Base-by-base conservation (phyloP, 257 asterid genomes). In the Ocimum tenuiflorum region DNA sequence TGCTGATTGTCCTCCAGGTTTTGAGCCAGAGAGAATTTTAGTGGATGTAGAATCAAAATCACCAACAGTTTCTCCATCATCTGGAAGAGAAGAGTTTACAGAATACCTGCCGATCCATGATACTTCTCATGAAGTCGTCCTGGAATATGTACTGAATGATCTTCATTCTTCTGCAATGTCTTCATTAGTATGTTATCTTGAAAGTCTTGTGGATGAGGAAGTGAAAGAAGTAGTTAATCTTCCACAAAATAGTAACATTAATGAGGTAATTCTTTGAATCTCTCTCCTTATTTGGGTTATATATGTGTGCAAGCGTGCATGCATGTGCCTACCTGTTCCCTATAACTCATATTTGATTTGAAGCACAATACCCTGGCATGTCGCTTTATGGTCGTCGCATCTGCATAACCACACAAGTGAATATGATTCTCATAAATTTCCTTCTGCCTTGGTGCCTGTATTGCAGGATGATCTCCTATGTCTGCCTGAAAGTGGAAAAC, bases 1-100 rank as follows among this genome's bases (percentile, higher is more conserved):
- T 76, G 75, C 67, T 58, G 95, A 84, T 63, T 84, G 77, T 27
- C 97, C 97, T 67, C 97, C 97, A 15, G 99, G 96, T 68, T 92
- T 87, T 75, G 91, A 73, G 70, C 79, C 74, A 36, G 62, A 49
- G 61, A 67, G 69, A 74, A 78, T 31, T 69, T 54, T 64, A 8
- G 71, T 60, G 70, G 83, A 81, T 46, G 55, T 71, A 36, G 64
- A 74, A 60, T 64, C 72, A 23, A 75, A 53, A 57, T 65, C 75
- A 18, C 67, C 71, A 6, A 54, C 70, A 60, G 60, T 65, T 61
- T 78, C 78, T 70, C 51, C 69, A 48, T 66, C 78, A 13, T 63
- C 65, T 23, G 82, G 72, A 68, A 75, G 60, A 73, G 77, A 69
- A 55, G 61, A 63, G 58, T 73, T 63, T 31, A 51, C 65, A 71